Base-by-base conservation (phyloP, 768 basidiomycete genomes). In the Lentinula sp. region DNA sequence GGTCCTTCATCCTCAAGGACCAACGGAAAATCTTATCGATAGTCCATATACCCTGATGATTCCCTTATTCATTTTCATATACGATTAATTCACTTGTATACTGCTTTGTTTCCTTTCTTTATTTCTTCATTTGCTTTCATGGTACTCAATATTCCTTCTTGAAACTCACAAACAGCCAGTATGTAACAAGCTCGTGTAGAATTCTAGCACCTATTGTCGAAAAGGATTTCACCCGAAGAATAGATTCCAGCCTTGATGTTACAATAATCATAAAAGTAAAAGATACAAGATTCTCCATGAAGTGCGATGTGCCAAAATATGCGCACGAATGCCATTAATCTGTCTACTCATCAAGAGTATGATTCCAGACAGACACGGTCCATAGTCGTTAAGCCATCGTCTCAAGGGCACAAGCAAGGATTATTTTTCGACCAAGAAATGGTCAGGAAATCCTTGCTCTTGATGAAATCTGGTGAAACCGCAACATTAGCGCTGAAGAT, bases 11-110 rank as follows among this genome's bases (percentile, higher is more conserved):
- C 83, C 59, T 64, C 71, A 65, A 81, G 83, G 70, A 74, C 82
- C 31, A 87, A 86, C 62, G 86, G 84, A 65, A 88, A 88, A 71
- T 74, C 80, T 21, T 74, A 79, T 69, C 82, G 86, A 69, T 86
- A 76, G 84, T 69, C 64, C 55, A 64, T 51, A 60, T 40, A 42
- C 50, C 65, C 57, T 51, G 57, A 61, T 53, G 53, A 49, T 61
- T 28, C 28, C 28, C 28, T 28, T 28, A 28, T 4, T 28, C 28
- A 4, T 28, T 61, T 43, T 58, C n/a, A 61, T 61, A 48, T 46
- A 16, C 60, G 64, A 31, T 63, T 51, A 65, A 67, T 68, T 59
- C 63, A 65, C 68, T 69, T 62, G 61, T 61, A 65, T 63, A 45
- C 61, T 63, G 63, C 61, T 65, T 59, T 39, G 37, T 39, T 13